Percentiles rank a stretch among this genome's conserved stretches.
Conservation (phyloP, 805 yeast genomes). For the Candida namnaoensis region DNA sequence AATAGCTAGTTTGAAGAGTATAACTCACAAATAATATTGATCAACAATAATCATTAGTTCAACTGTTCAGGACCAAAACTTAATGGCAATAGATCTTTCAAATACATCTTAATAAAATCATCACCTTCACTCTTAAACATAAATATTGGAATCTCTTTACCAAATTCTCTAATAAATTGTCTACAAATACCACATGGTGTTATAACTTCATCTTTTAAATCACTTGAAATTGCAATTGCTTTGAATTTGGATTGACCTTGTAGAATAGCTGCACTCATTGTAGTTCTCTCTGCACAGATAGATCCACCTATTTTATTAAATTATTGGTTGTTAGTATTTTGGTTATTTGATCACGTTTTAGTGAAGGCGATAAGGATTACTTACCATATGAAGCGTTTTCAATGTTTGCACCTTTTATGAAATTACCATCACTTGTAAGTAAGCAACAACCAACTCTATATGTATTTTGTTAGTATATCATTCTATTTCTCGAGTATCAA, state of each 20-base stretch:
- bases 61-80: constrained; percentile 75
- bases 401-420: constrained; percentile 72
- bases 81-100: constrained; percentile 65
- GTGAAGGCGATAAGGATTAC: constrained; percentile 7
- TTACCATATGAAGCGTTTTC: constrained; percentile 88
- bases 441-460: constrained; percentile 74
- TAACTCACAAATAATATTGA: too few species aligned
- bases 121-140: constrained; percentile 59
- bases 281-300: constrained; percentile 71
- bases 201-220: constrained; percentile 40
- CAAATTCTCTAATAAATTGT: constrained; percentile 82
- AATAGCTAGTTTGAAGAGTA: too few species aligned
- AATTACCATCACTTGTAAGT: constrained; percentile 39
- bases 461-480: too few species aligned
- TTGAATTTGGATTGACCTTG: constrained; percentile 32
- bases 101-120: constrained; percentile 31
- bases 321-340: not conserved
- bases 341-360: constrained; percentile 11
- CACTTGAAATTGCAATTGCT: constrained; percentile 65
- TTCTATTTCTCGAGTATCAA: too few species aligned
- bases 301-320: constrained; percentile 31
- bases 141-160: constrained; percentile 45
- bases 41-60: not conserved
- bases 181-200: constrained; percentile 95
- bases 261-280: constrained; percentile 48